Conservation (phyloP, 768 basidiomycete species). For the Epithele typhae region DNA sequence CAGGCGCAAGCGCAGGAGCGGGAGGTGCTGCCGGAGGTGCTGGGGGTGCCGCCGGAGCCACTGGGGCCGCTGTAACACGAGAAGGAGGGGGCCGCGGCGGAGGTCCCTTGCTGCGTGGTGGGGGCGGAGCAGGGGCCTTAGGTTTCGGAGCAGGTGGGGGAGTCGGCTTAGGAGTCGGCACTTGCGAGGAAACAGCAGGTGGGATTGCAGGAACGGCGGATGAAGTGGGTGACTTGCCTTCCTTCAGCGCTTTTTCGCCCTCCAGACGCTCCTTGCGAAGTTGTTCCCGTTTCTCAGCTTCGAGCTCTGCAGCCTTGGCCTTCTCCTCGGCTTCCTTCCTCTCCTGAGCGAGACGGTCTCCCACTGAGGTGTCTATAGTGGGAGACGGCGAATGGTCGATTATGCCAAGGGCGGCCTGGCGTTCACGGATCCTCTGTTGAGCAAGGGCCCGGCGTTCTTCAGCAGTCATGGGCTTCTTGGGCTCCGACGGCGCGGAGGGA, state of each 20-base stretch:
- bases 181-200: conserved; percentile 27
- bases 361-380: conserved; percentile 72
- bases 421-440: conserved; percentile 74
- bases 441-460: conserved; percentile 83
- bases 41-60: conserved; percentile 22
- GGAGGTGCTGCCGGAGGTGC: conserved; percentile 34
- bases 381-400: conserved; percentile 35
- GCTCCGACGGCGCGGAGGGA: conserved; percentile 51
- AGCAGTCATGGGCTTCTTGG: conserved; percentile 70
- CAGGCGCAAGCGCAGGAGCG: conserved; percentile 33
- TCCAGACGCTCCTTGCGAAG: conserved; percentile 70
- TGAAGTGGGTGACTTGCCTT: conserved; percentile 35
- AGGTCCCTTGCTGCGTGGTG: conserved; percentile 33
- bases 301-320: conserved; percentile 68
- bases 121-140: conserved; percentile 35
- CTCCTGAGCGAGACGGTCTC: conserved; percentile 80
- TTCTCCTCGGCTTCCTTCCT: conserved; percentile 91
- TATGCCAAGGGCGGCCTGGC: conserved; percentile 83
- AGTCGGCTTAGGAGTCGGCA: conserved; percentile 38
- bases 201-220: conserved; percentile 23
- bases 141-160: conserved; percentile 32
- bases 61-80: conserved; percentile 23
- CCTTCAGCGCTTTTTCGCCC: conserved; percentile 63
- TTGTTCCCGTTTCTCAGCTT: conserved; percentile 76
- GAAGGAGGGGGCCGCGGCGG: conserved; percentile 31